Conservation (phyloP, 1,139 yeast species). For the Pichia inconspicua region DNA sequence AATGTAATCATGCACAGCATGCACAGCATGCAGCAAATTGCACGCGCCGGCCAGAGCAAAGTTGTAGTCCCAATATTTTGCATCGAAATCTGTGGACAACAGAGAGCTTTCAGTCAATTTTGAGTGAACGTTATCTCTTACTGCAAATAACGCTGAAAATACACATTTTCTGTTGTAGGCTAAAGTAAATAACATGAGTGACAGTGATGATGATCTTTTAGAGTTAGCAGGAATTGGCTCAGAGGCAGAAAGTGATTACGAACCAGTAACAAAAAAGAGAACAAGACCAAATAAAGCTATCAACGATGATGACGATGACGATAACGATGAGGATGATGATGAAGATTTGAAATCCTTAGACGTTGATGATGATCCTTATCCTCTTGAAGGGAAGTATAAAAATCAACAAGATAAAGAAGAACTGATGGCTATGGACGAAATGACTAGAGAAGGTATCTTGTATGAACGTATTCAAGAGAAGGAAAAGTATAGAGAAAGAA, state of each 20-base stretch:
- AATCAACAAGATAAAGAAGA: slow-evolving; percentile 67
- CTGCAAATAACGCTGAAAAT: too few species aligned
- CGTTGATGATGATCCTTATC: slow-evolving; percentile 64
- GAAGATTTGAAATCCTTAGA: slow-evolving; percentile 37
- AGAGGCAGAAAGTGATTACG: slow-evolving; percentile 26
- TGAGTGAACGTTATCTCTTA: neutral
- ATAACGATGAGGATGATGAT: slow-evolving; percentile 27
- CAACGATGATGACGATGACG: slow-evolving; percentile 22
- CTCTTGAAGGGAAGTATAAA: slow-evolving; percentile 84
- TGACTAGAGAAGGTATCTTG: slow-evolving; percentile 81
- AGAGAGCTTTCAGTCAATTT: too few species aligned
- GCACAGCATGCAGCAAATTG: too few species aligned
- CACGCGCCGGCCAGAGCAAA: too few species aligned
- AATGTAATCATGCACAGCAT: too few species aligned
- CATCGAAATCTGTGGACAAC: too few species aligned
- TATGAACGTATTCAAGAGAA: slow-evolving; percentile 90
- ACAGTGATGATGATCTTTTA: slow-evolving; percentile 81
- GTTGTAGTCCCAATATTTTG: too few species aligned
- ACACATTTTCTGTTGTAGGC: too few species aligned
- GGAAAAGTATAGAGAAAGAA: slow-evolving; percentile 78
- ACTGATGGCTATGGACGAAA: slow-evolving; percentile 75
- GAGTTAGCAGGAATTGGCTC: slow-evolving; percentile 79
- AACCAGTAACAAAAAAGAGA: slow-evolving; percentile 21
- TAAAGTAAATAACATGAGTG: slow-evolving; percentile 24
- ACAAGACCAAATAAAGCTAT: slow-evolving; percentile 18